Base-by-base conservation (phyloP, 2,329 filamentous ascomycete genomes). In the Colletotrichum sp. region DNA sequence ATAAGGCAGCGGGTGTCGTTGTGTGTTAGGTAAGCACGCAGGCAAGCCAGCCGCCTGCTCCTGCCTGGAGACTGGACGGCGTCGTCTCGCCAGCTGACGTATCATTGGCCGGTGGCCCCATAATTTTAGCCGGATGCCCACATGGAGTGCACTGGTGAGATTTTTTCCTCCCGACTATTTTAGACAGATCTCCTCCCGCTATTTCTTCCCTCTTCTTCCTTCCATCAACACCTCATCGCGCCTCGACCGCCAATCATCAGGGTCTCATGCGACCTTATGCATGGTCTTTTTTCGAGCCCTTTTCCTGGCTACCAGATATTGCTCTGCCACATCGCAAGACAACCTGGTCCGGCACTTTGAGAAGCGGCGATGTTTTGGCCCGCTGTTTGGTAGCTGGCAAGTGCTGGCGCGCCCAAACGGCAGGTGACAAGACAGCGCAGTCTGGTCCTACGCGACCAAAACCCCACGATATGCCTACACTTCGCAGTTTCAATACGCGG, bases 391-490 rank as follows among this genome's bases (percentile, higher is more conserved):
- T 51, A 18, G 18, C 13, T 5, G 18, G 65, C 65, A 59, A 67
- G 65, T 59, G 65, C 54, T 34, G 29, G n/a, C 33, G 33, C 31
- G n/a, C 18, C 54, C 27, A 43, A 31, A 16, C 11, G 27, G 55
- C 31, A 64, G 31, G 16, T 18, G 36, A 38, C 7, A 24, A 31
- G 13, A 13, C 29, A 31, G 38, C 34, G 51, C 38, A 34, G 4
- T 21, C 43, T 34, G 33, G 38, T 55, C 29, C n/a, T 15, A 43
- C 33, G n/a, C 24, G 33, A 69, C 43, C 24, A 43, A 33, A 78
- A 82, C 81, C 85, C 88, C 89, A 90, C 89, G 85, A 85, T 86
- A 87, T 91, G 88, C 89, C 89, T 90, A 87, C 90, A 90, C 89
- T 86, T 88, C 83, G 86, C 88, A 86, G 86, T 83, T 79, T 86